Evolutionary conservation across 2,329 filamentous ascomycete genomes (phyloP).

Genomic region (Pestalotiopsis sp.): DNA sequence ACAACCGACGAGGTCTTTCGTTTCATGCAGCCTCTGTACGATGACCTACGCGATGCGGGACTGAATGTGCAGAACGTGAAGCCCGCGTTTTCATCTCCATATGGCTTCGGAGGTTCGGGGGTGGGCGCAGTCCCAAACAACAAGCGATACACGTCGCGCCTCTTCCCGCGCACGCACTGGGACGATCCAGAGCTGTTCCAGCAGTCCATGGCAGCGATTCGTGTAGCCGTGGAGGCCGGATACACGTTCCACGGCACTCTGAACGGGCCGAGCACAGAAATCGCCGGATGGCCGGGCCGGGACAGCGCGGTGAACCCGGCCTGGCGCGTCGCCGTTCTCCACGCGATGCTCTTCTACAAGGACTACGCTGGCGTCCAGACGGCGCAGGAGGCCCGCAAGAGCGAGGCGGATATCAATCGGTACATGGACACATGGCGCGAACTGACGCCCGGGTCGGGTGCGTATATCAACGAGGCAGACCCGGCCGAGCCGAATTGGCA

Average conservation of each 20-base stretch:
- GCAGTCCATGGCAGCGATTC: constrained; percentile 32
- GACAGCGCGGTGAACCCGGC: constrained; percentile 44
- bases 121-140: constrained; percentile 31
- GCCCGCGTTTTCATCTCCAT: constrained; percentile 30
- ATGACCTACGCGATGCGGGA: constrained; percentile 33
- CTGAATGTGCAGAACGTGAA: constrained; percentile 26
- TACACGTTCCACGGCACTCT: constrained; percentile 37
- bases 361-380: constrained; percentile 3
- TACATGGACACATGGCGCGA: constrained; percentile 1
- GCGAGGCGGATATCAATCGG: constrained; percentile 2
- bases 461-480: constrained; percentile 2
- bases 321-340: constrained; percentile 32
- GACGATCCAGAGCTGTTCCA: constrained; percentile 24
- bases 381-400: not conserved
- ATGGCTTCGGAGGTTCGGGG: constrained; percentile 25
- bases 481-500: constrained; percentile 5
- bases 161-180: constrained; percentile 33
- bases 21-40: constrained; percentile 36
- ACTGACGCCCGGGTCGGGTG: constrained; percentile 1
- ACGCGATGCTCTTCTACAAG: constrained; percentile 8
- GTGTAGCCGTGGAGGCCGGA: constrained; percentile 38
- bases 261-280: constrained; percentile 29
- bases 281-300: constrained; percentile 31
- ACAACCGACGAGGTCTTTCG: constrained; percentile 23
- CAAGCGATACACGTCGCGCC: constrained; percentile 33